phyloP scores from a whole-genome alignment of 305 asterid genomes.

The Solanum hybrid region DNA sequence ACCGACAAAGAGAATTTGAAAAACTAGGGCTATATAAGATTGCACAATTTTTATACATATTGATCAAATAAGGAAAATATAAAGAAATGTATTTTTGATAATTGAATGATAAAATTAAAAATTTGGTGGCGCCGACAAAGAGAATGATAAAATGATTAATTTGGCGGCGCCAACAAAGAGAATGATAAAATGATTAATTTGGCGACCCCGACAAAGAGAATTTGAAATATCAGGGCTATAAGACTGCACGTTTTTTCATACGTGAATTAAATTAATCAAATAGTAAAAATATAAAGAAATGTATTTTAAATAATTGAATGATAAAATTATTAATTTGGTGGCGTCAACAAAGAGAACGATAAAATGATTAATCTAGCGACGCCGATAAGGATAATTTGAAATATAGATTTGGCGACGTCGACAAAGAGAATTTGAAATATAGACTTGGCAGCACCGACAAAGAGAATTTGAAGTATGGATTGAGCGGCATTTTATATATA shows the following conservation, averaged over 20 bases:
- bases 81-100: too few species aligned
- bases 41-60: not conserved
- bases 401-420: rapidly evolving
- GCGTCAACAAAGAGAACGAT: not conserved
- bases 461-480: too few species aligned
- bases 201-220: not conserved
- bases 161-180: not conserved
- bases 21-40: too few species aligned
- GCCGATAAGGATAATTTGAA: too few species aligned
- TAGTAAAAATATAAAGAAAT: not conserved
- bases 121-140: not conserved
- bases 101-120: not conserved
- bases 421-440: not conserved
- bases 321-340: not conserved
- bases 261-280: not conserved
- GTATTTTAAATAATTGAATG: not conserved
- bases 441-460: not conserved
- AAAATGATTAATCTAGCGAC: not conserved
- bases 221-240: not conserved
- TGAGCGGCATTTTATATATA: not conserved
- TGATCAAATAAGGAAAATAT: not conserved
- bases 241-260: not conserved
- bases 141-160: not conserved
- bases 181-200: not conserved
- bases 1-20: not conserved